Evolutionary conservation across 2,329 filamentous ascomycete genomes (phyloP), one percentile per base, ranked within the genome.

Genomic region (Cordyceps fumosorosea): DNA sequence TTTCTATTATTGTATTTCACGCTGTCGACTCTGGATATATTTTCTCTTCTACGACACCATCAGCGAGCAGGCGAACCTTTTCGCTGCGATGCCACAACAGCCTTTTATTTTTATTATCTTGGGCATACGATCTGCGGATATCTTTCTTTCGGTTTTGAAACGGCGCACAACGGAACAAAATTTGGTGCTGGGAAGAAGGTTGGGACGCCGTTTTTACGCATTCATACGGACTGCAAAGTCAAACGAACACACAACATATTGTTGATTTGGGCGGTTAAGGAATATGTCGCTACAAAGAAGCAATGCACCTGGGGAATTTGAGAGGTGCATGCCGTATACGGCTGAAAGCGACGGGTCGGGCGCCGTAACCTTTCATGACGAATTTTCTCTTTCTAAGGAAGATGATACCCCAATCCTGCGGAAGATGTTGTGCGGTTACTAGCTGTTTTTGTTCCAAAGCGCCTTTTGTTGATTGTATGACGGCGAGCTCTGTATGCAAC

Each of bases 21-120:
- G 11, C 22, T 37, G 44, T 62, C 59, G 59, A 54, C 59, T 62
- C 61, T 58, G 55, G 61, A 58, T 63, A 58, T 55, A 63, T 54
- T 54, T 63, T 63, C 48, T 59, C 34, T 53, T 53, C 34, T 53
- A 59, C 55, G 45, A 53, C 47, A 60, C 42, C n/a, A 60, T 32
- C 29, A 34, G 50, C 58, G 58, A 55, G 20, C 22, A 48, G 50
- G 40, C 51, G 24, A 24, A 45, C 12, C 22, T 37, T 12, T 29
- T 42, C 20, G 22, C 37, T 24, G 18, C 26, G 20, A 55, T 40
- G 42, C 51, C 11, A 29, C 26, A 53, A 11, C 37, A 26, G 20
- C 8, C 47, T 48, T 60, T 60, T 60, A 18, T 47, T 45, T 29
- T 53, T 42, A 26, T 45, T 53, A 20, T 56, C 18, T 48, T 60